Evolutionary conservation across 1,284 basidiomycete genomes (phyloP).

Genomic region (Lentinula novae-zelandiae): DNA sequence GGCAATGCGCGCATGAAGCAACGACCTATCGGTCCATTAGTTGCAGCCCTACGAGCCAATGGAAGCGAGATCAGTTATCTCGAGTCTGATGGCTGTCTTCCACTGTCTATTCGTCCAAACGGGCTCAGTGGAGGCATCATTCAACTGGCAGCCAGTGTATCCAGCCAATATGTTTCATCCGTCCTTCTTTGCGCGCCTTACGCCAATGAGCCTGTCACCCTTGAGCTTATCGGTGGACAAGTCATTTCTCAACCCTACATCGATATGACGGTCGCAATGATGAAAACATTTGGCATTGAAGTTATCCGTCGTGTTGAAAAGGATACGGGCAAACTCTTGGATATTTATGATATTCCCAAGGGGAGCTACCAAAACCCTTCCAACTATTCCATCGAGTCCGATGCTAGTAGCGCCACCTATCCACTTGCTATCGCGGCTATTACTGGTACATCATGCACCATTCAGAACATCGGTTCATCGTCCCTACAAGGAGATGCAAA

Average conservation of each 20-base stretch:
- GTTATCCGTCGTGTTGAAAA: conserved; percentile 73
- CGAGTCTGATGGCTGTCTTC: conserved; percentile 83
- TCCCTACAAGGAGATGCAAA: conserved; percentile 96
- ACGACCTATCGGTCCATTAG: conserved; percentile 92
- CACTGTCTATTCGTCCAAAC: conserved; percentile 81
- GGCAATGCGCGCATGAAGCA: conserved; percentile 99
- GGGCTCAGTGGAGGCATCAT: conserved; percentile 86
- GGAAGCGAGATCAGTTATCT: conserved; percentile 79
- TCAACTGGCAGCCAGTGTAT: conserved; percentile 90
- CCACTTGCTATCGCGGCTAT: conserved; percentile 96
- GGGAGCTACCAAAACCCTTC: conserved; percentile 78
- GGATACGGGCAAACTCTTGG: conserved; percentile 58
- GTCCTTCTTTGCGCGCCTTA: conserved; percentile 97
- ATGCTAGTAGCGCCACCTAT: conserved; percentile 95
- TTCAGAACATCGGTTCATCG: conserved; percentile 86
- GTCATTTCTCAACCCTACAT: conserved; percentile 99
- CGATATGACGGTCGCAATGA: conserved; percentile 99
- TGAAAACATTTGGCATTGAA: conserved; percentile 88
- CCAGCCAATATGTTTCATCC: conserved; percentile 97
- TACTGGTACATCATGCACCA: conserved; percentile 92
- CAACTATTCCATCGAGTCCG: conserved; percentile 90
- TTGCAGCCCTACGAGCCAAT: conserved; percentile 85
- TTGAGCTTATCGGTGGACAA: conserved; percentile 89
- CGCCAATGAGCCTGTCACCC: conserved; percentile 74
- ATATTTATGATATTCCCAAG: conserved; percentile 88